Conservation (phyloP, 2,329 filamentous ascomycete species). For the Neofusicoccum kwambonambiense region DNA sequence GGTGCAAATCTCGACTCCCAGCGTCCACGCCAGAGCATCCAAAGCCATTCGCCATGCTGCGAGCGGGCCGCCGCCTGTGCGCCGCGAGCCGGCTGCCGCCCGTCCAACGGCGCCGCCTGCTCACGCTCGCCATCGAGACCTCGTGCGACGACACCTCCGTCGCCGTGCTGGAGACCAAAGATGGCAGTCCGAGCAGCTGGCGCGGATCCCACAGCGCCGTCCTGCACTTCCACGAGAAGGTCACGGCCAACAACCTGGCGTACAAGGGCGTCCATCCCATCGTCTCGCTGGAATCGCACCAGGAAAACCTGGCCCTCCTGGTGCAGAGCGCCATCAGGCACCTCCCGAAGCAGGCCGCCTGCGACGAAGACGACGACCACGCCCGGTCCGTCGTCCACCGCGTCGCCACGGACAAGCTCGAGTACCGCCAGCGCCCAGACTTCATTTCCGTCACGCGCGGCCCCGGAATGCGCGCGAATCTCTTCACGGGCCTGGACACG, state of each 20-base stretch:
- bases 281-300: slow-evolving; percentile 73
- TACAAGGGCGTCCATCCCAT: slow-evolving; percentile 80
- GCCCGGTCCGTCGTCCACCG: background rate
- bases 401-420: background rate
- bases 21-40: background rate
- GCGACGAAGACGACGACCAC: background rate
- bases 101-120: slow-evolving; percentile 28
- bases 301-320: slow-evolving; percentile 65
- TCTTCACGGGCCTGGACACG: slow-evolving; percentile 74
- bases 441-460: slow-evolving; percentile 88
- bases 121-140: slow-evolving; percentile 72
- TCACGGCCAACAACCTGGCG: slow-evolving; percentile 74
- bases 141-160: slow-evolving; percentile 94
- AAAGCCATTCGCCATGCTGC: background rate
- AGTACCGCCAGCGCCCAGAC: slow-evolving; percentile 58
- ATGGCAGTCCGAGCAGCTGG: slow-evolving; percentile 19
- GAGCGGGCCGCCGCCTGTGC: background rate
- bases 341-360: slow-evolving; percentile 44
- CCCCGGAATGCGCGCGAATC: slow-evolving; percentile 79
- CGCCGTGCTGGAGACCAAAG: slow-evolving; percentile 62
- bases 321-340: slow-evolving; percentile 61
- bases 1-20: background rate
- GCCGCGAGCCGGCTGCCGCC: background rate
- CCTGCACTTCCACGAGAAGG: slow-evolving; percentile 75
- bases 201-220: slow-evolving; percentile 42